Evolutionary conservation across 2,329 filamentous ascomycete genomes (phyloP).

Genomic region (Pyrenophora teres): DNA sequence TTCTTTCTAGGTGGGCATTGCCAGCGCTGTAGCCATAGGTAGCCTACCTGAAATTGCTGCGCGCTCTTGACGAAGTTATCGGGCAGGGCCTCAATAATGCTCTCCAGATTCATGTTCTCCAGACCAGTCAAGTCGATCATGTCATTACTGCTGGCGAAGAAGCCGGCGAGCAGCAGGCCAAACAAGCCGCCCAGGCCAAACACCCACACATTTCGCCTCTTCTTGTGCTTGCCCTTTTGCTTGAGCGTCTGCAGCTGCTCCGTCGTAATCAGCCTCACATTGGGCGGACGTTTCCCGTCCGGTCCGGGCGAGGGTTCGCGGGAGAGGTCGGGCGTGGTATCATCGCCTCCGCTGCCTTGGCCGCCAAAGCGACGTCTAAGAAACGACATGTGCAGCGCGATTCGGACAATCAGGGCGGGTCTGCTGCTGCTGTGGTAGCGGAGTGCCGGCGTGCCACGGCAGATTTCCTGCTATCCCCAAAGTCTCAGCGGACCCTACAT

Average conservation of each 20-base stretch:
- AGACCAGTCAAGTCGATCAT: conserved; percentile 81
- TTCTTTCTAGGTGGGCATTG: neutral
- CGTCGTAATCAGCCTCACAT: conserved; percentile 58
- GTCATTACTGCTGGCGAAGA: conserved; percentile 88
- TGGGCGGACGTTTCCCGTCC: conserved; percentile 43
- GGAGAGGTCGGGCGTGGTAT: conserved; percentile 41
- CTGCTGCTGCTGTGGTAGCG: neutral
- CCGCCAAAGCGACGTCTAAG: conserved; percentile 46
- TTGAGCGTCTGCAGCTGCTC: conserved; percentile 57
- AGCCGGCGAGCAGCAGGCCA: conserved; percentile 83
- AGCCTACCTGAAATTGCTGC: conserved; percentile 75
- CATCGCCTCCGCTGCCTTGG: conserved; percentile 21
- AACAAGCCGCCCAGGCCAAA: conserved; percentile 90
- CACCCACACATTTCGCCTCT: conserved; percentile 78
- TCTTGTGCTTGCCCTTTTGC: conserved; percentile 53
- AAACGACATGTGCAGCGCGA: conserved; percentile 39
- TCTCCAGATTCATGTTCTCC: conserved; percentile 77
- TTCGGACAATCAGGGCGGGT: neutral
- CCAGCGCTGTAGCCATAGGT: neutral
- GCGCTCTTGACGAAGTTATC: conserved; percentile 85
- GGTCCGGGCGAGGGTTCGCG: conserved; percentile 47
- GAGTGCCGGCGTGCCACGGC: neutral
- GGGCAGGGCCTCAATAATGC: conserved; percentile 83
- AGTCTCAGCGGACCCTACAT: conserved; percentile 12
- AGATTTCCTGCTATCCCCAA: conserved; percentile 2